Percentiles rank a stretch among this genome's conserved stretches.
phyloP scores from a whole-genome alignment of 345 rosid genomes.

The Erysimum cheiranthoides region DNA sequence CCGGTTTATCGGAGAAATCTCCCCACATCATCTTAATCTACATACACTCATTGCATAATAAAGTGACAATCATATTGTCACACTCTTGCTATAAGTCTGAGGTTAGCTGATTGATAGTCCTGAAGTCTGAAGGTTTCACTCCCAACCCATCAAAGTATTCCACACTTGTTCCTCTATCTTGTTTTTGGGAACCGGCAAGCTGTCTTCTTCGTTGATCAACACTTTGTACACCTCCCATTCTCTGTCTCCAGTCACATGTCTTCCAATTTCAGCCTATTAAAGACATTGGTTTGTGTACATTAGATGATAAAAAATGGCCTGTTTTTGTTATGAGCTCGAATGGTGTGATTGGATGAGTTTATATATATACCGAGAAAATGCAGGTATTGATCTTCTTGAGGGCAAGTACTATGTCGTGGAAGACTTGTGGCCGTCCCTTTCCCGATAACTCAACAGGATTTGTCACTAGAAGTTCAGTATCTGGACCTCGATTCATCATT shows the following conservation, averaged over 20 bases:
- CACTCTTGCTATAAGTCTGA: conserved; percentile 24
- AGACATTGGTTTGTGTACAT: not conserved
- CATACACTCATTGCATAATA: conserved; percentile 34
- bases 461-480: conserved; percentile 85
- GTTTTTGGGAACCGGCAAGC: conserved; percentile 50
- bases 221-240: conserved; percentile 96
- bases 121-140: conserved; percentile 39
- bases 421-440: conserved; percentile 95
- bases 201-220: conserved; percentile 78
- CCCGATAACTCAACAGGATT: conserved; percentile 94
- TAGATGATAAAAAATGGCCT: not conserved
- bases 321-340: not conserved
- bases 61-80: conserved; percentile 22
- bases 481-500: conserved; percentile 82
- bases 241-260: conserved; percentile 72
- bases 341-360: conserved; percentile 25
- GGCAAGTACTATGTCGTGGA: conserved; percentile 82
- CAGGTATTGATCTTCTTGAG: conserved; percentile 73
- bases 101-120: conserved; percentile 32
- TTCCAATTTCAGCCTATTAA: conserved; percentile 80
- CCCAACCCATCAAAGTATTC: conserved; percentile 95
- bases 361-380: conserved; percentile 76
- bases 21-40: conserved; percentile 5
- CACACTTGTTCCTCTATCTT: conserved; percentile 82
- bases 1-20: not conserved